These are phyloP conservation scores for Fusarium subtropicale DNA, from an alignment of 2,329 filamentous ascomycete genomes.

Conservation along the genomic window DNA sequence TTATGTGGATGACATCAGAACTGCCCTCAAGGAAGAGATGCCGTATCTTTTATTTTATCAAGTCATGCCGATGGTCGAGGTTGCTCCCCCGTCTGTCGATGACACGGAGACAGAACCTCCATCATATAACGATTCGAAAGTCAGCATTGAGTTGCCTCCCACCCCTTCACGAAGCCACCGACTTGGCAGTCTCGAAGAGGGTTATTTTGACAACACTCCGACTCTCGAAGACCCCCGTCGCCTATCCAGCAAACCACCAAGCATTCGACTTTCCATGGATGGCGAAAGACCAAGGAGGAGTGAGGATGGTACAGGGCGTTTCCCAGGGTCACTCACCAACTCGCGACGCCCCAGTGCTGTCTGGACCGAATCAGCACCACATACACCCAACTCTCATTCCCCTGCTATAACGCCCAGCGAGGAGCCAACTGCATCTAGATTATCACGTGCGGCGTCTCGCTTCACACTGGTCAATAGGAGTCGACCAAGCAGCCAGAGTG, in stretches of 20 bases:
- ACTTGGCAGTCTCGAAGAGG: conserved; percentile 38
- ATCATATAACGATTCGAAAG: conserved; percentile 67
- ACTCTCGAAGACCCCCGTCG: conserved; percentile 36
- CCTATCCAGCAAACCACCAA: conserved; percentile 56
- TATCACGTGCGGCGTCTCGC: conserved; percentile 68
- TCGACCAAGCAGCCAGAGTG: conserved; percentile 68
- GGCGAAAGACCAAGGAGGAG: conserved; percentile 63
- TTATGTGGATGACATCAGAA: conserved; percentile 80
- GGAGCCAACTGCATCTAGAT: conserved; percentile 64
- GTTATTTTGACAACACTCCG: conserved; percentile 47
- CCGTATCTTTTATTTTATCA: conserved; percentile 97
- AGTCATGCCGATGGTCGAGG: conserved; percentile 85
- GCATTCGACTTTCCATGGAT: conserved; percentile 68
- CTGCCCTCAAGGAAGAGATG: conserved; percentile 84
- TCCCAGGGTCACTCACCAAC: conserved; percentile 48
- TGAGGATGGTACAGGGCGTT: conserved; percentile 58
- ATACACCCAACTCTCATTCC: conserved; percentile 53
- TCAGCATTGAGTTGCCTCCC: conserved; percentile 54
- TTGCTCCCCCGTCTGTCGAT: conserved; percentile 62
- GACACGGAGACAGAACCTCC: conserved; percentile 64
- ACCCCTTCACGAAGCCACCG: conserved; percentile 40
- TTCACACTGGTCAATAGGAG: conserved; percentile 64
- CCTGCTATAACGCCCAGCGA: conserved; percentile 61
- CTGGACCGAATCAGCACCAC: conserved; percentile 59
- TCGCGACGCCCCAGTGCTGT: conserved; percentile 65